Evolutionary conservation across 257 asterid genomes (phyloP).

Genomic region (Fraxinus anomala): DNA sequence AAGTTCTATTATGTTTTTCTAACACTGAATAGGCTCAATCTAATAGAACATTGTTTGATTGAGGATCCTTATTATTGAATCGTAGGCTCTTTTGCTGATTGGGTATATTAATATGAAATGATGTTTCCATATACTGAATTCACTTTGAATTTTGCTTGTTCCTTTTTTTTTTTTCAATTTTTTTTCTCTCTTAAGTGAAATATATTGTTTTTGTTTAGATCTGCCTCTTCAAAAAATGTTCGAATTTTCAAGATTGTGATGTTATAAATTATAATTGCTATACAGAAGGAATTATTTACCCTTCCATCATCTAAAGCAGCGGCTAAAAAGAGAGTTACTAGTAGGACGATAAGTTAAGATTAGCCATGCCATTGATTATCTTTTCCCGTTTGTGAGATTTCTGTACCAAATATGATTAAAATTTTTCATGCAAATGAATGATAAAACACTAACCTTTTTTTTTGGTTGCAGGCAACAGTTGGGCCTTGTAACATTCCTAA

Average conservation of each 20-base stretch:
- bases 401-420: neutral
- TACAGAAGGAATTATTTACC: neutral
- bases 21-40: neutral
- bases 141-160: neutral
- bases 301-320: neutral
- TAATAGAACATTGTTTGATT: neutral
- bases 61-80: neutral
- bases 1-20: neutral
- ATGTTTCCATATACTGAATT: neutral
- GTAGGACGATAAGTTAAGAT: neutral
- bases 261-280: neutral
- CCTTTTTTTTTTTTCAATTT: too few relatives aligned
- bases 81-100: neutral
- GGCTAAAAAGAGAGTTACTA: neutral
- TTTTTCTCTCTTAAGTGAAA: neutral
- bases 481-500: constrained; percentile 94
- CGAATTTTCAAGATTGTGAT: neutral
- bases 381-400: neutral
- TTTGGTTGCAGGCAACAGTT: constrained; percentile 71
- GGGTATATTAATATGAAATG: too few relatives aligned
- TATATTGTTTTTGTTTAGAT: neutral
- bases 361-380: neutral
- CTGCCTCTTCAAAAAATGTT: neutral
- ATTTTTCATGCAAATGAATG: neutral
- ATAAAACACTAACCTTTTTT: constrained; percentile 2